phyloP scores from a whole-genome alignment of 805 yeast species.

The Danielia reshetovae region DNA sequence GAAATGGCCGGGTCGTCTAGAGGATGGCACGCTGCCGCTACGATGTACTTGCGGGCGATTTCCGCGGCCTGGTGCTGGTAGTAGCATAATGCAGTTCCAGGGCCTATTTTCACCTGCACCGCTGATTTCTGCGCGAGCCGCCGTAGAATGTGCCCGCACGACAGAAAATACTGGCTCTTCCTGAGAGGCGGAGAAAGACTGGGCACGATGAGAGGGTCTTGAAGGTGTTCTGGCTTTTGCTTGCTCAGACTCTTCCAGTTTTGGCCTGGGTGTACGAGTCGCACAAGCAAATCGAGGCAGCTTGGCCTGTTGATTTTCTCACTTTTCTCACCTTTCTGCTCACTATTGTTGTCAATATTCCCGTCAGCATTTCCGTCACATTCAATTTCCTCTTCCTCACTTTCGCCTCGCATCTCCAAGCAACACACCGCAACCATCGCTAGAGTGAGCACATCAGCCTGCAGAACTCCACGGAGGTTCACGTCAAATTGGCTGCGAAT shows the following conservation, averaged over 20 bases:
- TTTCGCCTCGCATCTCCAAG: background rate
- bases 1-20: slow-evolving; percentile 10
- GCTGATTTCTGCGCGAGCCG: slow-evolving; percentile 5
- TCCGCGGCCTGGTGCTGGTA: slow-evolving; percentile 6
- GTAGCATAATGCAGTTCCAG: slow-evolving; percentile 1
- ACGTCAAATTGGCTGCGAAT: background rate
- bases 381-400: too few species aligned
- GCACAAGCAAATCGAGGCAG: too few species aligned
- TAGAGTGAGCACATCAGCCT: background rate
- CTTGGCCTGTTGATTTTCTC: too few species aligned
- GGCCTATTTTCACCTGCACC: background rate
- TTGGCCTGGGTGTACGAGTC: too few species aligned
- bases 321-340: too few species aligned
- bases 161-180: background rate
- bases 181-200: slow-evolving; percentile 1
- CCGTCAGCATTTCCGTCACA: too few species aligned
- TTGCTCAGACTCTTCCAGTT: too few species aligned
- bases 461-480: background rate
- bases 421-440: background rate
- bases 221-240: too few species aligned
- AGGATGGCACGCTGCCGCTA: slow-evolving; percentile 13
- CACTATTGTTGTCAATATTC: too few species aligned
- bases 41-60: slow-evolving; percentile 10
- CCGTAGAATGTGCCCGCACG: slow-evolving; percentile 9
- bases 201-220: too few species aligned